phyloP scores from a whole-genome alignment of 805 yeast species.

The Teunomyces stri region DNA sequence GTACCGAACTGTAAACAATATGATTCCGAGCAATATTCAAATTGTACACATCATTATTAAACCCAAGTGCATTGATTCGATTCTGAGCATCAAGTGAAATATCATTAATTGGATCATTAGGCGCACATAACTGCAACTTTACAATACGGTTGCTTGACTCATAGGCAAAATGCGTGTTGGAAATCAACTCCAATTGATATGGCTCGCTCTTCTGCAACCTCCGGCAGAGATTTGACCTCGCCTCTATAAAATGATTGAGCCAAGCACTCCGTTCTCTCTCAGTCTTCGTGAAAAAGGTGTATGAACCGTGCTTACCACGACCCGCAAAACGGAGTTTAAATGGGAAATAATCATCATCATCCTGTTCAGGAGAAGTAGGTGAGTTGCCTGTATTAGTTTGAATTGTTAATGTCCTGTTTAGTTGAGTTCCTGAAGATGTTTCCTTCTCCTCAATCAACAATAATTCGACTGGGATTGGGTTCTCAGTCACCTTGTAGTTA shows the following conservation, averaged over 20 bases:
- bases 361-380: slow-evolving; percentile 13
- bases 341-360: slow-evolving; percentile 33
- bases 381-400: slow-evolving; percentile 9
- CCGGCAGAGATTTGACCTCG: slow-evolving; percentile 38
- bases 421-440: slow-evolving; percentile 11
- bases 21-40: slow-evolving; percentile 18
- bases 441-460: slow-evolving; percentile 49
- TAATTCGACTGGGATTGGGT: slow-evolving; percentile 61
- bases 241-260: slow-evolving; percentile 50
- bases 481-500: slow-evolving; percentile 40
- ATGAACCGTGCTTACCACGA: slow-evolving; percentile 51
- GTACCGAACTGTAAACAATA: slow-evolving; percentile 34
- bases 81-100: slow-evolving; percentile 20
- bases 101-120: slow-evolving; percentile 50
- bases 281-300: slow-evolving; percentile 48
- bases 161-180: slow-evolving; percentile 63
- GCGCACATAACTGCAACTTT: slow-evolving; percentile 52
- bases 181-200: slow-evolving; percentile 49
- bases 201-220: slow-evolving; percentile 46
- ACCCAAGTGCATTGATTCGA: slow-evolving; percentile 21
- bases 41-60: slow-evolving; percentile 23
- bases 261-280: slow-evolving; percentile 56
- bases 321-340: slow-evolving; percentile 59
- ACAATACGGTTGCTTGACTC: slow-evolving; percentile 50
- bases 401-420: slow-evolving; percentile 16